Base-by-base conservation (phyloP, 2,329 filamentous ascomycete species). In the Exophiala sp. region DNA sequence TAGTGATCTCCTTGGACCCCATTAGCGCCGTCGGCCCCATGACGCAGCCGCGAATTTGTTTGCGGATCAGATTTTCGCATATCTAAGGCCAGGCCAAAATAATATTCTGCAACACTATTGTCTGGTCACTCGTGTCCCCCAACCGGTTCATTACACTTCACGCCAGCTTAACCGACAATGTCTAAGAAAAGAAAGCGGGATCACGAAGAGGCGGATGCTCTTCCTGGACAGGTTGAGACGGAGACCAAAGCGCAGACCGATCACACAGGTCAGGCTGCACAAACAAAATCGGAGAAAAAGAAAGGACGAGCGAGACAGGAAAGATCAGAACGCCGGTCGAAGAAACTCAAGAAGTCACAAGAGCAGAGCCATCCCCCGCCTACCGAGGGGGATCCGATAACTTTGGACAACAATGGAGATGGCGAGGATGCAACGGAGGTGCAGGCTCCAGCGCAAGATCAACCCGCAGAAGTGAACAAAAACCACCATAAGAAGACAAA, bases 391-490 rank as follows among this genome's bases (percentile, higher is more conserved):
- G 21, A 14, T 24, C n/a, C 38, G 3, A 8, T 27, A 10, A 23
- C 43, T 5, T 5, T 13, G 4, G n/a, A 2, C 24, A n/a, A 46
- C 3, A 22, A 22, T 21, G 22, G 41, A 27, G n/a, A n/a, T 21
- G 22, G 38, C 30, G n/a, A 18, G 19, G 8, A 22, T 11, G 40
- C 30, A 29, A 10, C n/a, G 8, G 21, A 41, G 16, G 38, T n/a
- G 38, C 7, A 23, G 10, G 16, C 40, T 19, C 4, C 40, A 13
- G 16, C 14, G 5, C 22, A 42, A 14, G n/a, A 34, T 16, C 27
- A 24, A 16, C 7, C 9, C n/a, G 22, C 29, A 5, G 53, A 68
- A 67, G 55, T 62, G 63, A 29, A 65, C 66, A 57, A 68, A 68
- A 56, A 66, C 59, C 27, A 63, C 58, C 50, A 10, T 38, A 58